Conservation (phyloP, 169 alveolate species). For the Theileria equi region DNA sequence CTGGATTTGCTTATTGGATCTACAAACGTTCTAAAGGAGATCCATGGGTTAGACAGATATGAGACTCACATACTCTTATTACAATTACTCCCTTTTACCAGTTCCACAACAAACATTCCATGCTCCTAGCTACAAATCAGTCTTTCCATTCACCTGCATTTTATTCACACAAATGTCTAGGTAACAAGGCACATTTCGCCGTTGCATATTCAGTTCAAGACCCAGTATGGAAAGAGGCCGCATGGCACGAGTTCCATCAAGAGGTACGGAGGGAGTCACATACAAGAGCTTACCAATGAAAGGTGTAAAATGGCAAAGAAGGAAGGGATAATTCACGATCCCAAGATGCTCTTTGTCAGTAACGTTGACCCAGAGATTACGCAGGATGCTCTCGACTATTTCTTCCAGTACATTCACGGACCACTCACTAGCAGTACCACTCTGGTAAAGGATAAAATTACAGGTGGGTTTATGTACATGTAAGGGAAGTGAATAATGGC, state of each 20-base stretch:
- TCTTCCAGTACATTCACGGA: conserved; percentile 57
- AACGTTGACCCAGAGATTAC: conserved; percentile 62
- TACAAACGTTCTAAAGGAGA: too few species aligned
- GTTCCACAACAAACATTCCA: too few species aligned
- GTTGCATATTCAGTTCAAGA: conserved; percentile 41
- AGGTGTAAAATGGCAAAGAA: conserved; percentile 42
- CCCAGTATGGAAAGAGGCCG: conserved; percentile 53
- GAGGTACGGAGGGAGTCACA: conserved; percentile 37
- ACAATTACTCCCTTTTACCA: too few species aligned
- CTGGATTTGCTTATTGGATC: too few species aligned
- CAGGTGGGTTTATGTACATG: conserved; percentile 32
- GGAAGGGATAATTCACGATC: conserved; percentile 31
- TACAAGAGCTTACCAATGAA: conserved; percentile 55
- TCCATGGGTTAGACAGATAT: too few species aligned
- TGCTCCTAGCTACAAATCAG: too few species aligned
- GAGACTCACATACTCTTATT: too few species aligned
- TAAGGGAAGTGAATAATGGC: too few species aligned
- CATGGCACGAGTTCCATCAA: conserved; percentile 51
- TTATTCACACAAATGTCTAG: too few species aligned
- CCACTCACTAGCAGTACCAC: conserved; percentile 48
- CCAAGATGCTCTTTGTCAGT: conserved; percentile 53
- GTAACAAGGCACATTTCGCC: conserved; percentile 3
- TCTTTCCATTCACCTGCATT: too few species aligned
- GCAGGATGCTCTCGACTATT: conserved; percentile 56
- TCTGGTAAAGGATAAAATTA: conserved; percentile 37